Base-by-base conservation (phyloP, 208 protist species). In the Leishmania tropica region DNA sequence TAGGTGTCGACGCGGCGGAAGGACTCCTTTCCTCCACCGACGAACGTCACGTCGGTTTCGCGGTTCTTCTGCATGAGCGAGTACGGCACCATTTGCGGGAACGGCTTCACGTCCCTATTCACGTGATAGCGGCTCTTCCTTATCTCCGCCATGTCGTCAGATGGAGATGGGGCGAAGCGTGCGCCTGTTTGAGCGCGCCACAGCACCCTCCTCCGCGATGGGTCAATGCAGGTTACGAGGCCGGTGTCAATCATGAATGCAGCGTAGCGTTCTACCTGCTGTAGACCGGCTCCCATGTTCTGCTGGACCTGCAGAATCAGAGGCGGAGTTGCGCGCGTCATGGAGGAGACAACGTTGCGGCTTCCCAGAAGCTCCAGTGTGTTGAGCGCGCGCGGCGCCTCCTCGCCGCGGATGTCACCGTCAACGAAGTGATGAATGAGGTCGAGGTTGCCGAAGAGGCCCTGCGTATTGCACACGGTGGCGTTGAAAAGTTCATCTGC, bases 191-290 rank as follows among this genome's bases (percentile, higher is more conserved):
- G 90, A 64, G 91, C 80, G 70, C 95, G 92, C 95, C 95, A 98
- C 31, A 94, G 78, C 45, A 98, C 91, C 31, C 95, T 92, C 40
- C 86, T 84, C 21, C 88, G 86, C n/a, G 88, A 90, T 3, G 93
- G 90, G 84, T 96, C 92, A 24, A 96, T 81, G 71, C 91, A 96
- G 6, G 95, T 98, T 65, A 96, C 83, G 15, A 98, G 89, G 31
- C 95, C 95, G 19, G 88, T 91, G 83, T 98, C 90, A 62, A 96
- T 92, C 88, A 96, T 91, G 75, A 96, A 98, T 11, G 96, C 86
- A 24, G 92, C 92, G 65, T 88, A 86, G n/a, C 93, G 90, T 80
- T 98, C 92, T 35, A 98, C 88, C 72, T 90, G 86, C 68, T 91
- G 83, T 64, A 96, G n/a, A 17, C 87, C 90, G 37, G 76, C 68